Base-by-base conservation (phyloP, 306 rosid species). In the Fragaria ananassa region DNA sequence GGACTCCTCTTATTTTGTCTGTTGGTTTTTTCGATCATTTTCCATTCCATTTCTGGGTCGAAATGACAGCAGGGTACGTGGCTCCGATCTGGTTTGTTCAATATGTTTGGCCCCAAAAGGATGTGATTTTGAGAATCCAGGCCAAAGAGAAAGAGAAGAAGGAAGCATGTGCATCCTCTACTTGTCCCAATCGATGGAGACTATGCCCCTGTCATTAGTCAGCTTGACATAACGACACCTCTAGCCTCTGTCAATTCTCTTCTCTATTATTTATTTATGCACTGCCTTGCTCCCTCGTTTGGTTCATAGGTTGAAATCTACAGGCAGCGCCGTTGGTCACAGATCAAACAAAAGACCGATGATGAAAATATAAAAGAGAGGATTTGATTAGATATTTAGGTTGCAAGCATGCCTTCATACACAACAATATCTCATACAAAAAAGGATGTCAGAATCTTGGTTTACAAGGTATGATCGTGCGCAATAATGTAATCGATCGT, bases 401-500 rank as follows among this genome's bases (percentile, higher is more conserved):
- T 11, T 45, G 50, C 47, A 10, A 44, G 10, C 13, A 0, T 46
- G 51, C 51, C 51, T 14, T 13, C 6, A 47, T 47, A 47, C 53
- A 53, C 61, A 19, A 11, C 35, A 58, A 21, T 25, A 58, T 58
- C 37, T 4, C 6, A 10, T 13, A 25, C 4, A 18, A 17, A 53
- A 72, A 72, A 41, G 23, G 66, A 39, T 72, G 23, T 56, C 14
- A 54, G 76, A 37, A 72, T 72, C 66, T 54, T 54, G 45, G 66
- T 72, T 54, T 56, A 11, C 25, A 56, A 54, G 76, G 76, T 72
- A n/a, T 39, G 67, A 54, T 54, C 76, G 37, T 54, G 39, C 25
- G 41, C 53, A 14, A 72, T 54, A 72, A 35, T 51, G 35, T 61
- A 56, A 6, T 39, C 42, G 42, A 13, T 21, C n/a, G 6, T 21